Evolutionary conservation across 2,329 filamentous ascomycete species (phyloP).

Genomic region (Diaporthe vaccinii): DNA sequence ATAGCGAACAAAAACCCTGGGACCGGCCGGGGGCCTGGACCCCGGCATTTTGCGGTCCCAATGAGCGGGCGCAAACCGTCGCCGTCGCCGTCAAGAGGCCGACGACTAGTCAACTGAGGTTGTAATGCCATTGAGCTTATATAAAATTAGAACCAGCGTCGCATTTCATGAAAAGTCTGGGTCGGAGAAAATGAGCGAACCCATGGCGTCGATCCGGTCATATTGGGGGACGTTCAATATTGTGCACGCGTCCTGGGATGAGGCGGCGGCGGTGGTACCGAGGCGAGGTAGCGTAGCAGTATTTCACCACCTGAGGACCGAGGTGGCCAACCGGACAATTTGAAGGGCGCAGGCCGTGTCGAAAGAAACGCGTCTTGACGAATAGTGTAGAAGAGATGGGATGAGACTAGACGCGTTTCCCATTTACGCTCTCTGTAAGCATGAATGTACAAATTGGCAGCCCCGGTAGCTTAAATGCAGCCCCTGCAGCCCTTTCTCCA

Average conservation of each 20-base stretch:
- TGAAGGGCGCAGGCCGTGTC: not conserved
- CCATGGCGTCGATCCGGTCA: conserved; percentile 27
- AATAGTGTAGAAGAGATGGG: conserved; percentile 18
- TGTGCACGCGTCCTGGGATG: not conserved
- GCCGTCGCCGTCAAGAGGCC: conserved; percentile 11
- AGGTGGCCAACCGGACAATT: conserved; percentile 1
- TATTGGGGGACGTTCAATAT: not conserved
- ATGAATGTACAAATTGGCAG: conserved; percentile 22
- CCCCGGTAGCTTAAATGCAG: conserved; percentile 29
- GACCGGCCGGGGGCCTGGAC: not conserved
- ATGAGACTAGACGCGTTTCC: conserved; percentile 27
- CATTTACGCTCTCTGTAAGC: not conserved
- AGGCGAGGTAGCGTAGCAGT: conserved; percentile 11
- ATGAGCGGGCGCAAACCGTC: not conserved
- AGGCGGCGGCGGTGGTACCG: not conserved
- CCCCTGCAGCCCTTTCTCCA: not conserved
- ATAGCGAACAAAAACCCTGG: not conserved
- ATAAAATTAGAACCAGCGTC: conserved; percentile 28
- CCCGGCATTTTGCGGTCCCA: not conserved
- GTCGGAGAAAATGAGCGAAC: conserved; percentile 1
- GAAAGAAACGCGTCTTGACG: conserved; percentile 25
- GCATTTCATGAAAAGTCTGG: conserved; percentile 5
- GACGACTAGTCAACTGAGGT: not conserved
- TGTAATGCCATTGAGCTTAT: conserved; percentile 7
- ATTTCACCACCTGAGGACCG: not conserved